These are phyloP conservation scores for Cercospora nicotianae DNA, from an alignment of 2,329 filamentous ascomycete genomes.

Conservation along the genomic window DNA sequence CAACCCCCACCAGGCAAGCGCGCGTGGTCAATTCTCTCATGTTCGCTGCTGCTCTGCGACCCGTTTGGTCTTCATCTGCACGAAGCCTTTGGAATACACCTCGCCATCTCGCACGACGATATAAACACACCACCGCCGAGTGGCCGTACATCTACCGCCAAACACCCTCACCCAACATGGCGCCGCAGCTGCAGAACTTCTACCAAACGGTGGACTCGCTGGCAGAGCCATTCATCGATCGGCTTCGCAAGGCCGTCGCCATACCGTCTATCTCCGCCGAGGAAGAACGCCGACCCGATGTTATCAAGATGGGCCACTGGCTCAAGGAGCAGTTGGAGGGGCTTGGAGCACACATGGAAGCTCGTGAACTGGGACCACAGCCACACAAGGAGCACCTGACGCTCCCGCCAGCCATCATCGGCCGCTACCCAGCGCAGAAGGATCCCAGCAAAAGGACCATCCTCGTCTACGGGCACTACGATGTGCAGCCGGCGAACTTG, in stretches of 20 bases:
- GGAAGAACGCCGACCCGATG: constrained; percentile 82
- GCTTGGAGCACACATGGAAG: constrained; percentile 83
- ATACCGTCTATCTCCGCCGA: constrained; percentile 96
- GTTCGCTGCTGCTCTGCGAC: constrained; percentile 16
- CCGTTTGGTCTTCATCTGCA: constrained; percentile 2
- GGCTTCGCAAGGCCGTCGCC: constrained; percentile 86
- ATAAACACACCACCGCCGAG: constrained; percentile 11
- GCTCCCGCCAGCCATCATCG: constrained; percentile 88
- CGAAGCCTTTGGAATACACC: not conserved
- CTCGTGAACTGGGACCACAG: constrained; percentile 85
- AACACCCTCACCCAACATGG: constrained; percentile 60
- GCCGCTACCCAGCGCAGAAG: constrained; percentile 72
- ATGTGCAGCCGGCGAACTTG: constrained; percentile 91
- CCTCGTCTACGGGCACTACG: constrained; percentile 96
- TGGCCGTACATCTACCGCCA: constrained; percentile 51
- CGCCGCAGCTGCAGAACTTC: constrained; percentile 84
- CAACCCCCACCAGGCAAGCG: constrained; percentile 1
- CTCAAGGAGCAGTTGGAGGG: constrained; percentile 78
- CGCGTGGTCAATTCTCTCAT: constrained; percentile 10
- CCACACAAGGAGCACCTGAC: constrained; percentile 86
- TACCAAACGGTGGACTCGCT: constrained; percentile 88
- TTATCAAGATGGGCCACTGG: constrained; percentile 93
- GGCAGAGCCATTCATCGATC: constrained; percentile 80
- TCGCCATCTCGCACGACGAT: not conserved
- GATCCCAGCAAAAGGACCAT: constrained; percentile 93